Base-by-base conservation (phyloP, 108 stramenopile species). In the Aureococcus anophagefferens region DNA sequence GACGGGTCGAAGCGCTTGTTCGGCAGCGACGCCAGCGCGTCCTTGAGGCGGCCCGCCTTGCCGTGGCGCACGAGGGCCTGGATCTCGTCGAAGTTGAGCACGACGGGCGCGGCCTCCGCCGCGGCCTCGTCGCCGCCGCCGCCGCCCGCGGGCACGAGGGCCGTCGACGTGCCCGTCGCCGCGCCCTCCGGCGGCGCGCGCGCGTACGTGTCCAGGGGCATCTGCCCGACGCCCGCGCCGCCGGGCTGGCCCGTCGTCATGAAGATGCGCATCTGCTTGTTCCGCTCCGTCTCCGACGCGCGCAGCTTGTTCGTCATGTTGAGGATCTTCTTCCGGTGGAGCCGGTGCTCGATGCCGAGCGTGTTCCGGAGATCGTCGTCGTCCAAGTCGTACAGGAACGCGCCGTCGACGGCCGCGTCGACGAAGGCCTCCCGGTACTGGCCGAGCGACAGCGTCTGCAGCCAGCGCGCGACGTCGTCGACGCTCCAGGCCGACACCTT, bases 311-410 rank as follows among this genome's bases (percentile, higher is more conserved):
- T 59, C 67, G 74, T 80, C 65, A 81, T 70, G 34, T 79, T 62
- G 14, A 93, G 77, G n/a, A 93, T 86, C 81, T 93, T 93, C 80
- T 93, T 93, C 35, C 92, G 86, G 79, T 93, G 92, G 33, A 93
- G 79, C 35, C 85, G 77, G 68, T 93, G 92, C 76, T 91, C 91
- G 46, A 93, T 86, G 25, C 92, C 92, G n/a, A 93, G 75, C 16
- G 89, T 91, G 78, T 88, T 89, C 64, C 80, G 81, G 64, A 93
- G 76, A 71, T 93, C 92, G 66, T 93, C 92, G 71, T 93, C 92
- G 67, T 86, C 89, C 34, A 93, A 83, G 67, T 91, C 88, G 67
- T 87, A 91, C 46, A 93, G 75, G 82, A 93, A 91, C 36, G 85
- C 79, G 16, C 92, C 92, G 71, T 93, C 92, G 30, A 93, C 87